phyloP scores from a whole-genome alignment of 306 rosid species.

The Astragalus membranaceus region DNA sequence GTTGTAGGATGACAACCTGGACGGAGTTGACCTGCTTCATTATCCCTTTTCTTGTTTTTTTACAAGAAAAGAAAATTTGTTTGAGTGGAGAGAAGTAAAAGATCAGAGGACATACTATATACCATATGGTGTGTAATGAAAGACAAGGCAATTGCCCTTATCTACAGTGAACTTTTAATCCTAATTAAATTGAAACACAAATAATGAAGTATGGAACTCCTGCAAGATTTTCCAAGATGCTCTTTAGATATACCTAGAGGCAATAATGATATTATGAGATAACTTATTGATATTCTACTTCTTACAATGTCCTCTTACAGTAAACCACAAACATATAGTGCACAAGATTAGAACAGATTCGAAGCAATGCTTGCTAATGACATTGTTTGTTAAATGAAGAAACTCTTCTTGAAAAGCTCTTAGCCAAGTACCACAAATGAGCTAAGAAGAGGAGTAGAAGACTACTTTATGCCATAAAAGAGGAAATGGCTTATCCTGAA shows the following conservation, averaged over 20 bases:
- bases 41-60: neutral
- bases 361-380: neutral
- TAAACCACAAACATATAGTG: neutral
- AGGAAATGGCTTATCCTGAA: neutral
- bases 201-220: neutral
- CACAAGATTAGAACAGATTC: neutral
- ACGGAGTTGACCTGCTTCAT: neutral
- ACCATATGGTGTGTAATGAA: neutral
- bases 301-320: neutral
- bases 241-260: neutral
- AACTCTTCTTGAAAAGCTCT: neutral
- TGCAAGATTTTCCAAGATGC: neutral
- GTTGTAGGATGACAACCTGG: neutral
- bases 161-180: neutral
- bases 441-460: neutral
- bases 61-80: neutral
- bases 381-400: neutral
- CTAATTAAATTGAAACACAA: neutral
- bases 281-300: neutral
- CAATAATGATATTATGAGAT: neutral
- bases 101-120: neutral
- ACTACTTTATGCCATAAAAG: slow-evolving; percentile 2
- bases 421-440: neutral
- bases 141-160: neutral
- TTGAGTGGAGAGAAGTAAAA: neutral